Percentiles rank a stretch among this genome's conserved stretches.
Evolutionary conservation across 345 rosid genomes (phyloP).

Genomic region (Citrus reticulata): DNA sequence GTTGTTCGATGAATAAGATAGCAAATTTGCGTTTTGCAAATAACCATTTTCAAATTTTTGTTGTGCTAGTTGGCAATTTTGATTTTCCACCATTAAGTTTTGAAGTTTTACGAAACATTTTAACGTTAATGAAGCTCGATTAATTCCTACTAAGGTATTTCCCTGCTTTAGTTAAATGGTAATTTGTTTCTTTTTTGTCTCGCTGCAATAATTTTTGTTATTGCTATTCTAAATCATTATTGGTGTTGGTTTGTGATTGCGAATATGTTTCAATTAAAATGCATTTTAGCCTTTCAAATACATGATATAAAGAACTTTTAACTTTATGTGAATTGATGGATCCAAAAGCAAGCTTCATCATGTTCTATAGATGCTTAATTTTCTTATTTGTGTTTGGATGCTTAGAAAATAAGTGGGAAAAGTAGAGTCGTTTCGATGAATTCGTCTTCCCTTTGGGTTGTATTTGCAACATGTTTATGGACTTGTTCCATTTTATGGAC

Average conservation of each 20-base stretch:
- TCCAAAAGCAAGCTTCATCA: background rate
- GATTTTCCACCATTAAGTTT: no score
- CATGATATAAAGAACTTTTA: background rate
- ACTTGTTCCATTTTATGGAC: no score
- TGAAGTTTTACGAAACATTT: no score
- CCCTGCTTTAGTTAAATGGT: background rate
- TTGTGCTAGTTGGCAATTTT: no score
- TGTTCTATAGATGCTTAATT: background rate
- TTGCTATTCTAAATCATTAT: background rate
- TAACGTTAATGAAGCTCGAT: no score
- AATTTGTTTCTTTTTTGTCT: background rate
- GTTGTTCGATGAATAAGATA: no score
- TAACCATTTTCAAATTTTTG: no score
- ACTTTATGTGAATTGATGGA: background rate
- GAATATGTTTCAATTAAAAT: background rate
- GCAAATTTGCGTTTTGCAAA: no score
- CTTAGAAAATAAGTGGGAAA: background rate
- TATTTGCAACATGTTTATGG: background rate
- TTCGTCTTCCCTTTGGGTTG: background rate
- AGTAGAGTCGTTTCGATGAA: background rate
- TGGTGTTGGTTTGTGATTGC: background rate
- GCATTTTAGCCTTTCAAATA: background rate
- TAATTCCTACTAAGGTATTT: conserved; percentile 53
- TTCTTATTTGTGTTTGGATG: background rate
- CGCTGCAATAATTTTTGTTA: background rate